phyloP scores from a whole-genome alignment of 2,329 filamentous ascomycete species.

The Neurospora crassa region DNA sequence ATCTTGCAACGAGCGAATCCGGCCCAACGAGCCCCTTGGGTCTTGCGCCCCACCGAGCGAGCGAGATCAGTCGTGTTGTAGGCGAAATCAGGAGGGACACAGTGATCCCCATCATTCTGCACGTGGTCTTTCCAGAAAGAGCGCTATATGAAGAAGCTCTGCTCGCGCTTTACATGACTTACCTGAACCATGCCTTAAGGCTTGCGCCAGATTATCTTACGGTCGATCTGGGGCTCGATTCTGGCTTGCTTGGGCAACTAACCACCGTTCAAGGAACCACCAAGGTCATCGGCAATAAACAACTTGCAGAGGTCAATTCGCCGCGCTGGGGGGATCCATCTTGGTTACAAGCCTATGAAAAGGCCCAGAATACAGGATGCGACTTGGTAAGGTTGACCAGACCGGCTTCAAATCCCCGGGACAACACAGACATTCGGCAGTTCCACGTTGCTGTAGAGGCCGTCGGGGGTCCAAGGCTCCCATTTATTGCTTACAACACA shows the following conservation, averaged over 20 bases:
- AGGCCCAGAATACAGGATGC: slow-evolving; percentile 47
- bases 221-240: slow-evolving; percentile 49
- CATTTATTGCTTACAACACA: slow-evolving; percentile 56
- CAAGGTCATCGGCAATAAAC: slow-evolving; percentile 52
- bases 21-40: slow-evolving; percentile 1
- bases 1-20: slow-evolving; percentile 18
- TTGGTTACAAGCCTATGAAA: slow-evolving; percentile 48
- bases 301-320: slow-evolving; percentile 28
- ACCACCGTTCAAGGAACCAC: slow-evolving; percentile 27
- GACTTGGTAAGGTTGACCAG: slow-evolving; percentile 53
- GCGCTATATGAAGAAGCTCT: slow-evolving; percentile 16
- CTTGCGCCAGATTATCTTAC: slow-evolving; percentile 55
- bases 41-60: slow-evolving; percentile 27
- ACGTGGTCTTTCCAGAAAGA: slow-evolving; percentile 31
- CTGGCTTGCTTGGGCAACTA: slow-evolving; percentile 39
- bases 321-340: slow-evolving; percentile 44
- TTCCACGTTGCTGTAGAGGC: slow-evolving; percentile 41
- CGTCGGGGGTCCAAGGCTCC: slow-evolving; percentile 33
- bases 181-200: slow-evolving; percentile 50
- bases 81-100: slow-evolving; percentile 53
- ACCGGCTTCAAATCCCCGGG: slow-evolving; percentile 44
- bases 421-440: slow-evolving; percentile 51
- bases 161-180: slow-evolving; percentile 38
- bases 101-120: slow-evolving; percentile 48
- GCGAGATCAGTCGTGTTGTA: slow-evolving; percentile 47